A percentile compares a stretch with the other conserved stretches of the same genome.
Conservation (phyloP, 352 stramenopile species). For the Globisporangium alternatum region DNA sequence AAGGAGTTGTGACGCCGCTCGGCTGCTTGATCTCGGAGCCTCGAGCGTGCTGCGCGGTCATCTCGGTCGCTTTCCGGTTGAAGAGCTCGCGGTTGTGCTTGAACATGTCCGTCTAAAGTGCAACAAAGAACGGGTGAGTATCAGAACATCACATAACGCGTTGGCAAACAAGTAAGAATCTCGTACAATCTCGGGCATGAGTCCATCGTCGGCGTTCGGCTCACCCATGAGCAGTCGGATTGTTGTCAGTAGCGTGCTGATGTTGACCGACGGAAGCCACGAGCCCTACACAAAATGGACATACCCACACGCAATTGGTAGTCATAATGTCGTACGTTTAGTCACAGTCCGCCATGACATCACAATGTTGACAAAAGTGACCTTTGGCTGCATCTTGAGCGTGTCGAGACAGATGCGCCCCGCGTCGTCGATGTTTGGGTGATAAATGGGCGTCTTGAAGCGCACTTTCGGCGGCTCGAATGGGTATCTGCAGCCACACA, state of each 20-base stretch:
- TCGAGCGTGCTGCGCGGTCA: slow-evolving; percentile 53
- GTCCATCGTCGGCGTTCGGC: slow-evolving; percentile 87
- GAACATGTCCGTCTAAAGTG: slow-evolving; percentile 63
- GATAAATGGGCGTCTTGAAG: slow-evolving; percentile 81
- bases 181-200: slow-evolving; percentile 88
- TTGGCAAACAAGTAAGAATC: too few relatives aligned
- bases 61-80: slow-evolving; percentile 55
- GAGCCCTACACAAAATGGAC: slow-evolving; percentile 46
- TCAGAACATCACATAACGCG: too few relatives aligned
- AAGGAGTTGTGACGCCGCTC: neutral
- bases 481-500: slow-evolving; percentile 46
- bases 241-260: slow-evolving; percentile 87
- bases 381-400: slow-evolving; percentile 90
- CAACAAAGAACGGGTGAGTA: neutral
- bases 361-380: too few relatives aligned
- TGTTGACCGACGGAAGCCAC: slow-evolving; percentile 91
- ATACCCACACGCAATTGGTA: slow-evolving; percentile 6
- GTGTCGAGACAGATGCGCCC: slow-evolving; percentile 90
- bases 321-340: too few relatives aligned
- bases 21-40: slow-evolving; percentile 10
- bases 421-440: slow-evolving; percentile 83
- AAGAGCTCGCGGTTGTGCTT: slow-evolving; percentile 79
- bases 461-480: slow-evolving; percentile 82
- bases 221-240: slow-evolving; percentile 90
- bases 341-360: too few relatives aligned